phyloP scores from a whole-genome alignment of 257 asterid genomes.

The Orobanche coerulescens region DNA sequence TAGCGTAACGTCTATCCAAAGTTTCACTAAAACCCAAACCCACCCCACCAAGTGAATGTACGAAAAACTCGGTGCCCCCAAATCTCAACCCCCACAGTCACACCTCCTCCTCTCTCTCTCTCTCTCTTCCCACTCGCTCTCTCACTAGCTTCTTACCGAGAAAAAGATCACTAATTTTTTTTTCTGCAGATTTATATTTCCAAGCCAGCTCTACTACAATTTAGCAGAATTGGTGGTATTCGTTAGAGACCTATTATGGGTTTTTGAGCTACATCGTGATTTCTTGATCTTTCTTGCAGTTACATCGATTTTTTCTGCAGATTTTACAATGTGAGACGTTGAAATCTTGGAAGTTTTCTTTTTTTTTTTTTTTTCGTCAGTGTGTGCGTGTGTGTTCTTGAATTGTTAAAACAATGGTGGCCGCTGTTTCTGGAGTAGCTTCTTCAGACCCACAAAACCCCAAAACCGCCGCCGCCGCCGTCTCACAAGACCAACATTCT shows the following conservation, averaged over 20 bases:
- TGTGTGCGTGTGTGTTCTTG: conserved; percentile 1
- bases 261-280: conserved; percentile 41
- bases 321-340: conserved; percentile 49
- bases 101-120: conserved; percentile 4
- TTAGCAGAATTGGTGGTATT: conserved; percentile 33
- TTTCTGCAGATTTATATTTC: conserved; percentile 19
- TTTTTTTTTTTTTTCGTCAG: neutral
- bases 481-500: conserved; percentile 36
- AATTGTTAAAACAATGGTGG: conserved; percentile 55
- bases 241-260: conserved; percentile 25
- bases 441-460: conserved; percentile 41
- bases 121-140: conserved; percentile 12
- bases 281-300: conserved; percentile 50
- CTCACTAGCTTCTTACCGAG: conserved; percentile 34
- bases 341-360: conserved; percentile 22
- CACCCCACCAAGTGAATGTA: conserved; percentile 23
- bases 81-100: conserved; percentile 19
- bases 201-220: conserved; percentile 18
- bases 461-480: conserved; percentile 29
- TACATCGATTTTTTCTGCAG: conserved; percentile 19
- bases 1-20: conserved; percentile 49
- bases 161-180: conserved; percentile 19
- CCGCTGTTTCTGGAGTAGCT: conserved; percentile 77
- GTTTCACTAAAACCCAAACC: conserved; percentile 50
- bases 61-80: conserved; percentile 37